These are phyloP conservation scores for Suhomyces vadensis DNA, from an alignment of 805 yeast species.

Conservation along the genomic window DNA sequence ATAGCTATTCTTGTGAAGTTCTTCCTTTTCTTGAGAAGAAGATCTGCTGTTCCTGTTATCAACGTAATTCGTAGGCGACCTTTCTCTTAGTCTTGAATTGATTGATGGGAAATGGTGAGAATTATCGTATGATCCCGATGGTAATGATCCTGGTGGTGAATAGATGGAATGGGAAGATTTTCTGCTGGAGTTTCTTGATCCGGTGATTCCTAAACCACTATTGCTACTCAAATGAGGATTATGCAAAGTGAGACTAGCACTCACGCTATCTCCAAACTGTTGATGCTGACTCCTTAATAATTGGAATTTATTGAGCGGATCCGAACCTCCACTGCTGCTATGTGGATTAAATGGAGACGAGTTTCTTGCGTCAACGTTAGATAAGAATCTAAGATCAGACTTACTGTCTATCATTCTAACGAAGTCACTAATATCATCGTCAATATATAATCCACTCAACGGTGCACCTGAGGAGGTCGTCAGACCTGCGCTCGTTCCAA, in stretches of 20 bases:
- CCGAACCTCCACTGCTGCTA: conserved; percentile 21
- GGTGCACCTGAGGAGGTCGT: conserved; percentile 31
- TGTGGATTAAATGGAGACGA: conserved; percentile 16
- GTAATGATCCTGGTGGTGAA: conserved; percentile 26
- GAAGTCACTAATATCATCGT: conserved; percentile 68
- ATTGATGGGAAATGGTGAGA: conserved; percentile 32
- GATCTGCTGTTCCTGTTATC: conserved; percentile 9
- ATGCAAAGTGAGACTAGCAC: conserved; percentile 47
- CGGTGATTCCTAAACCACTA: conserved; percentile 11
- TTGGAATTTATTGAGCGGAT: conserved; percentile 54
- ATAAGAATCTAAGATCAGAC: conserved; percentile 45
- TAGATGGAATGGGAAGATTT: conserved; percentile 33
- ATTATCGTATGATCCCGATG: conserved; percentile 28
- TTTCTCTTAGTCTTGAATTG: conserved; percentile 30
- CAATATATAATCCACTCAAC: conserved; percentile 47
- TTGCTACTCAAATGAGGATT: conserved; percentile 12
- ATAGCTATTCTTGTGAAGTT: conserved; percentile 7
- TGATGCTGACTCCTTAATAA: conserved; percentile 54
- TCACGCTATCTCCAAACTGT: conserved; percentile 54
- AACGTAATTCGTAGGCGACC: conserved; percentile 4
- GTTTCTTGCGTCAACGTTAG: conserved; percentile 17
- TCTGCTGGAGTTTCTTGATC: conserved; percentile 27
- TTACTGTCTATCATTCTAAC: conserved; percentile 69
- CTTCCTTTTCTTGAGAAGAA: conserved; percentile 7
- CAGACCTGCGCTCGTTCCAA: conserved; percentile 42